Evolutionary conservation across 2,329 filamentous ascomycete species (phyloP), one percentile per base, ranked within the genome.

Genomic region (Ceratocystis variospora): DNA sequence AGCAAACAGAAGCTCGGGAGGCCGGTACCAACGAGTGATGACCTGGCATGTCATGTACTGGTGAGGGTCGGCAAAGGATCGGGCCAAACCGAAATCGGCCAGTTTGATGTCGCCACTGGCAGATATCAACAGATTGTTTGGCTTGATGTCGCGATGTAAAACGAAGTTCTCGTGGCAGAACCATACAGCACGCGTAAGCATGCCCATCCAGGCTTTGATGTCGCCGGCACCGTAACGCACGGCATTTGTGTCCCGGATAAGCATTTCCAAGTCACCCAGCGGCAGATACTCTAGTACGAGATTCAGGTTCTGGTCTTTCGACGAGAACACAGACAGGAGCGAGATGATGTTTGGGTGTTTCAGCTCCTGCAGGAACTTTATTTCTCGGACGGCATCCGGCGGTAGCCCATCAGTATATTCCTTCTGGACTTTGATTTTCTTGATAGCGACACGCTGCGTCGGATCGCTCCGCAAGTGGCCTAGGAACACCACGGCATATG

Each of bases 141-240:
- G 93, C 77, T 99, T 99, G 80, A 99, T 97, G 79, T 99, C 94
- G 71, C 94, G 89, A 77, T 99, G 94, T 37, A 99, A 81, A 19
- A 99, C 84, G 72, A 88, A 93, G 75, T 94, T 95, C 74, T 92
- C 89, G 76, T 99, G 94, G 76, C 94, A 97, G 79, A 96, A 99
- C 87, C 90, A 96, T 33, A 97, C 85, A 31, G 89, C 94, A 53
- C 93, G 86, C 33, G 83, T 84, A n/a, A 97, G 82, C 94, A 97
- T 97, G 69, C 89, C 89, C 87, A 96, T 96, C 94, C 94, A 99
- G 17, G 91, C 88, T 76, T 99, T 99, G 75, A 97, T 91, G 75
- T 99, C 94, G 19, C 89, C 88, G 10, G 85, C 84, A 69, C 89
- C 89, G 75, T 97, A 97, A 65, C 86, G 84, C 61, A 96, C 87